Percentiles rank a stretch among this genome's conserved stretches.
Evolutionary conservation across 2,329 filamentous ascomycete genomes (phyloP).

Genomic region (Neofusicoccum parvum): DNA sequence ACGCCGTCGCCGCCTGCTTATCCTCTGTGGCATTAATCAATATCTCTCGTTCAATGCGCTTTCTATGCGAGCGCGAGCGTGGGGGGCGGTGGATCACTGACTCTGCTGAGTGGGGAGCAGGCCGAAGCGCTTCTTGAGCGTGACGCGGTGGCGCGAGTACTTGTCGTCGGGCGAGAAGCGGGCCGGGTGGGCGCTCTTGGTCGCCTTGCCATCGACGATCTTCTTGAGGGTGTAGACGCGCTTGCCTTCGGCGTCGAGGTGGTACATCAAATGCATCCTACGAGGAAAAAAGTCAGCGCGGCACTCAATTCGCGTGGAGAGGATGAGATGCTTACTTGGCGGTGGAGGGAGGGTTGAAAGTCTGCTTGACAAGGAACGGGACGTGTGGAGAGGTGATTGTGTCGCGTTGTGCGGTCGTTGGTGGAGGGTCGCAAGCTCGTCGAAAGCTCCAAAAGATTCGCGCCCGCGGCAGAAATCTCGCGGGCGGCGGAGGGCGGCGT

Average conservation of each 20-base stretch:
- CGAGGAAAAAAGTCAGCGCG: background rate
- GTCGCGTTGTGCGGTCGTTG: background rate
- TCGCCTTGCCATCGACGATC: slow-evolving; percentile 76
- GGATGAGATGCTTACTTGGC: too few species aligned
- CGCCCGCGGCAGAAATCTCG: slow-evolving; percentile 2
- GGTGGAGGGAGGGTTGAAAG: background rate
- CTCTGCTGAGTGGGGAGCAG: slow-evolving; percentile 82
- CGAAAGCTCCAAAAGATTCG: slow-evolving; percentile 2
- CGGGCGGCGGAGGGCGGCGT: background rate
- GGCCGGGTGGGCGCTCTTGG: slow-evolving; percentile 93
- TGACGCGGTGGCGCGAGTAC: slow-evolving; percentile 93
- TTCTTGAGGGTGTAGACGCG: slow-evolving; percentile 96
- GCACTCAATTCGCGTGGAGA: background rate
- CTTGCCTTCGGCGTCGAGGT: slow-evolving; percentile 77
- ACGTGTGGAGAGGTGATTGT: background rate
- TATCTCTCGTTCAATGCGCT: background rate
- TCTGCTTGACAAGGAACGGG: background rate
- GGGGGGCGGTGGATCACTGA: slow-evolving; percentile 22
- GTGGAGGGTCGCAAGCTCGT: background rate
- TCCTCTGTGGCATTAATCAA: background rate
- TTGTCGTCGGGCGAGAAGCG: slow-evolving; percentile 98
- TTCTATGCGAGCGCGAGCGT: too few species aligned
- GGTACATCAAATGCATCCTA: slow-evolving; percentile 81
- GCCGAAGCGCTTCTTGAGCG: slow-evolving; percentile 89
- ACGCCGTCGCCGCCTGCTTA: slow-evolving; percentile 14